phyloP scores from a whole-genome alignment of 371 early-diverging fungal genomes.

The Zopfochytrium polystomum region DNA sequence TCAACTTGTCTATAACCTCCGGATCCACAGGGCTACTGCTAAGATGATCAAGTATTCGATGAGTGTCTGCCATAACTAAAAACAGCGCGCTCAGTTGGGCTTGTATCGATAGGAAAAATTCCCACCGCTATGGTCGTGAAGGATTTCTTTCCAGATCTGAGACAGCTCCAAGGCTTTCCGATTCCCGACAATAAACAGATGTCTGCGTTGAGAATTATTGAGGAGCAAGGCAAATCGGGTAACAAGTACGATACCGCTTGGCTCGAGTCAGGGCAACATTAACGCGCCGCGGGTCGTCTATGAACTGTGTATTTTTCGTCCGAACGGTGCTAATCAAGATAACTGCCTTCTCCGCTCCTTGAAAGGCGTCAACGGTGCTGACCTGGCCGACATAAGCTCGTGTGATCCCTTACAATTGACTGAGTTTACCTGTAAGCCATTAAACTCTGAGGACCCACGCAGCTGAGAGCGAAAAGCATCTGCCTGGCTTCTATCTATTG shows the following conservation, averaged over 20 bases:
- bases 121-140: neutral
- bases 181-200: constrained; percentile 63
- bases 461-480: constrained; percentile 48
- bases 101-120: too few relatives aligned
- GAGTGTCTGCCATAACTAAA: too few relatives aligned
- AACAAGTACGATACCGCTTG: too few relatives aligned
- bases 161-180: constrained; percentile 6
- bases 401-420: too few relatives aligned
- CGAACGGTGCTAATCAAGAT: constrained; percentile 76
- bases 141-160: constrained; percentile 24
- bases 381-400: too few relatives aligned
- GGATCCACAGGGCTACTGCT: too few relatives aligned
- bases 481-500: constrained; percentile 66
- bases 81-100: too few relatives aligned
- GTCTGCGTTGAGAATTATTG: too few relatives aligned
- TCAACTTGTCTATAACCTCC: too few relatives aligned
- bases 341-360: constrained; percentile 81
- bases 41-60: too few relatives aligned
- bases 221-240: too few relatives aligned
- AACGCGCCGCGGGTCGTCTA: constrained; percentile 51
- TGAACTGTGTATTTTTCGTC: constrained; percentile 49
- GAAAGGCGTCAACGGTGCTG: constrained; percentile 81
- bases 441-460: constrained; percentile 12
- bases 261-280: constrained; percentile 61
- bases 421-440: too few relatives aligned